Percentiles rank a stretch among this genome's conserved stretches.
These are phyloP conservation scores for Claviceps pazoutovae DNA, from an alignment of 2,329 filamentous ascomycete genomes.

Conservation along the genomic window DNA sequence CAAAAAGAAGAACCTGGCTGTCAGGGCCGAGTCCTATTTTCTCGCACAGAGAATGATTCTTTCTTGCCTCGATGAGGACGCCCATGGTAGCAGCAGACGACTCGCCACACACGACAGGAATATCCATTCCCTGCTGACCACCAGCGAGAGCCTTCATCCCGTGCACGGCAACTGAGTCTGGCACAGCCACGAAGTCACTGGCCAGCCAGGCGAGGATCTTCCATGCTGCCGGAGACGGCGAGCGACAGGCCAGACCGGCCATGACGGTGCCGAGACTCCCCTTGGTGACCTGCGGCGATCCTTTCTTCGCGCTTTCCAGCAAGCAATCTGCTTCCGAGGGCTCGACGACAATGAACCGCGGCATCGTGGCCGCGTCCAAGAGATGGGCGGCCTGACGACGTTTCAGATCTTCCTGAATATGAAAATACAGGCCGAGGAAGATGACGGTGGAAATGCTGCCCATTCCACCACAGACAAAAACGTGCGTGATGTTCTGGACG, in stretches of 20 bases:
- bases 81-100: conserved; percentile 7
- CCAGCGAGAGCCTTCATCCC: conserved; percentile 8
- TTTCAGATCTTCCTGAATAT: background rate
- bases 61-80: conserved; percentile 1
- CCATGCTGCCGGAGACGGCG: conserved; percentile 8
- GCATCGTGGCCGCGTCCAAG: background rate
- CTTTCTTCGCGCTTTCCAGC: conserved; percentile 7
- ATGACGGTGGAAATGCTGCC: conserved; percentile 8
- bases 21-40: conserved; percentile 4
- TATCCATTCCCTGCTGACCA: conserved; percentile 1
- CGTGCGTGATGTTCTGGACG: conserved; percentile 5
- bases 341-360: conserved; percentile 7
- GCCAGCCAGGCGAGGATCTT: conserved; percentile 8
- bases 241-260: conserved; percentile 8
- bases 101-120: conserved; percentile 8
- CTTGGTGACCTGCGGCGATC: background rate
- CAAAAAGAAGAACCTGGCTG: conserved; percentile 7
- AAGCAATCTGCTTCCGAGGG: conserved; percentile 8
- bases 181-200: conserved; percentile 8
- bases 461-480: conserved; percentile 8
- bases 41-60: background rate
- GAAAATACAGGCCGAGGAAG: conserved; percentile 3
- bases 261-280: conserved; percentile 6
- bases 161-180: conserved; percentile 4
- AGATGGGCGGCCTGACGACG: background rate